phyloP scores from a whole-genome alignment of 208 protist species.

The Leishmania braziliensis region DNA sequence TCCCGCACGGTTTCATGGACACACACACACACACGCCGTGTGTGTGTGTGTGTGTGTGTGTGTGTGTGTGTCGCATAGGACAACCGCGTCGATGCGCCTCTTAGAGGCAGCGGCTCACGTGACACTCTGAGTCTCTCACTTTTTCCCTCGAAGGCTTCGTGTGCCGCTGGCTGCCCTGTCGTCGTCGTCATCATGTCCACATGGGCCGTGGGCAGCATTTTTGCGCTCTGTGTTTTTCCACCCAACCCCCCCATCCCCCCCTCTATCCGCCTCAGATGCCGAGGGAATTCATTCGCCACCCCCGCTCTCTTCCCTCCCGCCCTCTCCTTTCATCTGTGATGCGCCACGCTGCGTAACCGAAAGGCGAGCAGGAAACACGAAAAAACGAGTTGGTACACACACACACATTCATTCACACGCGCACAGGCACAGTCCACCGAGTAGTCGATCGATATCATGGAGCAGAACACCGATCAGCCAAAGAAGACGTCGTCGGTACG shows the following conservation, averaged over 20 bases:
- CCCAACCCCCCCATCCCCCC: not conserved
- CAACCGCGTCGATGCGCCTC: not conserved
- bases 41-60: not conserved
- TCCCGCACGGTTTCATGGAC: not conserved
- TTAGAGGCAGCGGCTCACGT: not conserved
- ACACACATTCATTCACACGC: not conserved
- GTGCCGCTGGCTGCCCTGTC: not conserved
- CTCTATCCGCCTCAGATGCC: not conserved
- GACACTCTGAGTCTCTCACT: not conserved
- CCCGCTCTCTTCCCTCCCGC: not conserved
- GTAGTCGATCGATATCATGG: constrained; percentile 4
- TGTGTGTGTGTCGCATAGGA: not conserved
- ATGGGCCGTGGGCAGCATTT: not conserved
- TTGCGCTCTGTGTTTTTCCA: not conserved
- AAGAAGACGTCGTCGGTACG: constrained; percentile 45
- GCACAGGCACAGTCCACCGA: not conserved
- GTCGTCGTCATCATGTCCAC: not conserved
- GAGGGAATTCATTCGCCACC: not conserved
- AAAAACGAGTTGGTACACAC: not conserved
- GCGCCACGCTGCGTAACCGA: not conserved
- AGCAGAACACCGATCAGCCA: constrained; percentile 7
- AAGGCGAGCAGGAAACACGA: not conserved
- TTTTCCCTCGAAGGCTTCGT: not conserved
- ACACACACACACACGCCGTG: not conserved
- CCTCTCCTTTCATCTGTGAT: not conserved